Conservation (phyloP, 1,284 basidiomycete genomes). For the Hemileia vastatrix region DNA sequence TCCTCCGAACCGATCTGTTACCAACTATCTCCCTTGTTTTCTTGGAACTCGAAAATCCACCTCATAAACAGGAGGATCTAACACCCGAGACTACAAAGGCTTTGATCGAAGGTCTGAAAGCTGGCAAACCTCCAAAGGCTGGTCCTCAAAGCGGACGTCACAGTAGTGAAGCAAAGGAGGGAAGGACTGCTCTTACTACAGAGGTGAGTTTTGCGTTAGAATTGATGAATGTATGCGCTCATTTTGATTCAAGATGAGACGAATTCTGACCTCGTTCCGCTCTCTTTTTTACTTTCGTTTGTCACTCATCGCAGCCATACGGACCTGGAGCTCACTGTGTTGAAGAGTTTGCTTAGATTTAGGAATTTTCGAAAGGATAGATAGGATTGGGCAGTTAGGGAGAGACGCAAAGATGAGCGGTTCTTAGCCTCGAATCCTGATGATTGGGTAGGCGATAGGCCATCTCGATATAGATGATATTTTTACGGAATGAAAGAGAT, state of each 20-base stretch:
- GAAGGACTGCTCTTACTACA: conserved; percentile 67
- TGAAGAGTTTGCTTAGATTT: conserved; percentile 67
- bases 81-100: conserved; percentile 80
- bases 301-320: conserved; percentile 83
- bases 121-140: conserved; percentile 75
- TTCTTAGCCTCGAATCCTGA: no score
- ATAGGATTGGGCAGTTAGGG: no score
- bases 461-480: no score
- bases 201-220: conserved; percentile 54
- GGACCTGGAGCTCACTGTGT: conserved; percentile 81
- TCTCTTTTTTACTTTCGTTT: conserved; percentile 24
- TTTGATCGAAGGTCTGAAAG: conserved; percentile 71
- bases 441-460: no score
- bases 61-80: conserved; percentile 68
- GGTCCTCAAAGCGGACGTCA: conserved; percentile 80
- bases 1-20: conserved; percentile 6
- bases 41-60: no score
- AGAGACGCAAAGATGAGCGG: no score
- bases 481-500: no score
- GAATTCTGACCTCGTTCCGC: conserved; percentile 7
- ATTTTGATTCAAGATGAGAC: no score
- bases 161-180: conserved; percentile 81
- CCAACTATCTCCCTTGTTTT: no score
- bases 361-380: no score
- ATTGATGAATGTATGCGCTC: neutral